These are phyloP conservation scores for Gomphus bonarii DNA, from an alignment of 1,284 basidiomycete genomes.

Conservation along the genomic window DNA sequence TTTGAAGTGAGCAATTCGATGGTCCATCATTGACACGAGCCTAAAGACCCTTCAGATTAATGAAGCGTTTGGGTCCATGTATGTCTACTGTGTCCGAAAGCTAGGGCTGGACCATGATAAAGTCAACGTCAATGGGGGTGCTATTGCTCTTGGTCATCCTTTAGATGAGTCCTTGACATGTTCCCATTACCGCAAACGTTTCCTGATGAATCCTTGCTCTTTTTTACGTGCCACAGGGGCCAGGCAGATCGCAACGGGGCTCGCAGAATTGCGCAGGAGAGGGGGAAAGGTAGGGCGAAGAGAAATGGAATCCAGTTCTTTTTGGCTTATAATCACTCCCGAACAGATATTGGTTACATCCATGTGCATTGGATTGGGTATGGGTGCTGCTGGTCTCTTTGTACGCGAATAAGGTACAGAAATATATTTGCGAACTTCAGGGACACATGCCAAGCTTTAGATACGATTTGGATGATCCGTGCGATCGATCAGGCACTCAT, in stretches of 20 bases:
- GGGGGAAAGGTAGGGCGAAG: conserved; percentile 53
- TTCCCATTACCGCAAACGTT: neutral
- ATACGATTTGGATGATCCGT: too few relatives aligned
- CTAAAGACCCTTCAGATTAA: conserved; percentile 50
- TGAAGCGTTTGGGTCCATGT: conserved; percentile 88
- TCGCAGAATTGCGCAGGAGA: conserved; percentile 72
- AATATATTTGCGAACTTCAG: too few relatives aligned
- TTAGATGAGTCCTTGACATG: conserved; percentile 49
- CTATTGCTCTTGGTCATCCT: conserved; percentile 84
- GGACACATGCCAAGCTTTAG: too few relatives aligned
- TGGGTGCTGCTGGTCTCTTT: conserved; percentile 78
- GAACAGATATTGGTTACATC: conserved; percentile 61
- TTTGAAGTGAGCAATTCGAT: conserved; percentile 48
- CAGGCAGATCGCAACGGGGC: conserved; percentile 79
- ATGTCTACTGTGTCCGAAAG: conserved; percentile 69
- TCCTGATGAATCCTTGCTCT: conserved; percentile 20
- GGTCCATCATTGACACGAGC: neutral
- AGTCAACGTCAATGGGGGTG: conserved; percentile 87
- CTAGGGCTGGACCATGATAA: conserved; percentile 61
- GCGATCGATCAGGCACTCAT: too few relatives aligned
- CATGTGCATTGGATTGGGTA: conserved; percentile 86
- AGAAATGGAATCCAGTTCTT: neutral
- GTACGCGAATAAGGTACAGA: conserved; percentile 47
- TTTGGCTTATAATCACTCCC: neutral
- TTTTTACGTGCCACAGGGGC: conserved; percentile 73